These are phyloP conservation scores for Penstemon newberryi DNA, from an alignment of 257 asterid species.

Conservation along the genomic window DNA sequence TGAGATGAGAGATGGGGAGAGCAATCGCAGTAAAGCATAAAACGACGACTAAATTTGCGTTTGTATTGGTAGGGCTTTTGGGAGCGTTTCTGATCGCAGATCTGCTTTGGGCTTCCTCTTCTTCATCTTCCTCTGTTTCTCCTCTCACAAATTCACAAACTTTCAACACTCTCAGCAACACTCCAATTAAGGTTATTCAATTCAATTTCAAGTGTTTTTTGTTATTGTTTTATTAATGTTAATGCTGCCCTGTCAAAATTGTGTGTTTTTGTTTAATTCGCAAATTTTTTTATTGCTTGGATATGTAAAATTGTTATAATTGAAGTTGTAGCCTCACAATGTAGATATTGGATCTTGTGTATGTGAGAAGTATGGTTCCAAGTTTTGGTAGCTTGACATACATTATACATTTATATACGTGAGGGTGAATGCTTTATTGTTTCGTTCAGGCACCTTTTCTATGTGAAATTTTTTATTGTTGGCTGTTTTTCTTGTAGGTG, in stretches of 20 bases:
- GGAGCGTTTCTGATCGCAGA: conserved; percentile 61
- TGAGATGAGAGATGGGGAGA: conserved; percentile 43
- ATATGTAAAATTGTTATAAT: neutral
- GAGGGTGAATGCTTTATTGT: neutral
- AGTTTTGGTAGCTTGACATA: conserved; percentile 11
- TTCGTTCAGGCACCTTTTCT: neutral
- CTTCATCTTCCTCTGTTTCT: conserved; percentile 40
- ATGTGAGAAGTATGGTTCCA: neutral
- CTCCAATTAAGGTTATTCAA: conserved; percentile 35
- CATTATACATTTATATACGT: too few species aligned
- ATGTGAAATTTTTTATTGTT: neutral
- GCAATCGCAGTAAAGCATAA: conserved; percentile 41
- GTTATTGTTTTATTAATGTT: neutral
- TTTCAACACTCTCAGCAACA: conserved; percentile 17
- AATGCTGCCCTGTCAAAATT: neutral
- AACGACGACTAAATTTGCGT: conserved; percentile 47
- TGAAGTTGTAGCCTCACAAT: neutral
- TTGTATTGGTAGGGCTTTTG: conserved; percentile 54
- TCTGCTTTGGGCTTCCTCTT: conserved; percentile 78
- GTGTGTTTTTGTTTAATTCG: conserved; percentile 14
- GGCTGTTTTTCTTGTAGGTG: conserved; percentile 27
- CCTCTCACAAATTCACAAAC: conserved; percentile 27
- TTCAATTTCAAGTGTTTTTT: conserved; percentile 2
- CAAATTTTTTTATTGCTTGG: neutral
- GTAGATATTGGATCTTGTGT: conserved; percentile 5